A percentile compares a stretch with the other conserved stretches of the same genome.
phyloP scores from a whole-genome alignment of 208 protist genomes.

The Crithidia acanthocephali region DNA sequence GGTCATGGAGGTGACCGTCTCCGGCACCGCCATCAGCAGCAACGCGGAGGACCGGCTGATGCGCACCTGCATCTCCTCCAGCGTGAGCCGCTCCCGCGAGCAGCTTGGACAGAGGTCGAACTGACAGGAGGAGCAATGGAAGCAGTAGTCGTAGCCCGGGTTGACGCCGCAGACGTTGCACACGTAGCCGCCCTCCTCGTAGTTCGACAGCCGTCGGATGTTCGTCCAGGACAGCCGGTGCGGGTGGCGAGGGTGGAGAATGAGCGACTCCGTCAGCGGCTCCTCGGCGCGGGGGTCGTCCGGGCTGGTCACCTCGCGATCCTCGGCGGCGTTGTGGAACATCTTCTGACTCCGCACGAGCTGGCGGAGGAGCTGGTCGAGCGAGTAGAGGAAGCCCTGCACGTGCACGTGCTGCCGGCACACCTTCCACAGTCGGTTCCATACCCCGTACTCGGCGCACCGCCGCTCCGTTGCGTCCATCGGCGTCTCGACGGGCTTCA shows the following conservation, averaged over 20 bases:
- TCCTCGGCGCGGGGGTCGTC: conserved; percentile 33
- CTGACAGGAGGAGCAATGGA: conserved; percentile 67
- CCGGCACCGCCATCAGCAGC: conserved; percentile 20
- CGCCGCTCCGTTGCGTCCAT: conserved; percentile 35
- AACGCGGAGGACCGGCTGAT: conserved; percentile 41
- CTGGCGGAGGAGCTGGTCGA: conserved; percentile 33
- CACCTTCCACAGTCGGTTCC: conserved; percentile 33
- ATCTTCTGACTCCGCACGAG: conserved; percentile 34
- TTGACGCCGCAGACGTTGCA: conserved; percentile 73
- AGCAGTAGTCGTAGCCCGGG: conserved; percentile 48
- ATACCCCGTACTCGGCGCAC: conserved; percentile 29
- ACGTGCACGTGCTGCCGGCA: conserved; percentile 31
- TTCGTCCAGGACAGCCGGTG: conserved; percentile 75
- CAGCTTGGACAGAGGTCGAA: conserved; percentile 79
- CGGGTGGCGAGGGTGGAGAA: conserved; percentile 66
- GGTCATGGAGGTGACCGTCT: conserved; percentile 43
- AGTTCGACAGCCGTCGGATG: conserved; percentile 40
- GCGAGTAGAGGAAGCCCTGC: conserved; percentile 23
- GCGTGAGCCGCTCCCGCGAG: conserved; percentile 47
- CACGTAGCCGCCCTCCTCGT: conserved; percentile 51
- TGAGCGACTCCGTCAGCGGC: conserved; percentile 38
- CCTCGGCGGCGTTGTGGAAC: conserved; percentile 24
- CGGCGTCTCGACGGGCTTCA: conserved; percentile 50
- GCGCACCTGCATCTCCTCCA: conserved; percentile 45
- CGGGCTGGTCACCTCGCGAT: conserved; percentile 29